Evolutionary conservation across 306 rosid species (phyloP), one percentile per base, ranked within the genome.

Genomic region (Erythrophleum fordii): DNA sequence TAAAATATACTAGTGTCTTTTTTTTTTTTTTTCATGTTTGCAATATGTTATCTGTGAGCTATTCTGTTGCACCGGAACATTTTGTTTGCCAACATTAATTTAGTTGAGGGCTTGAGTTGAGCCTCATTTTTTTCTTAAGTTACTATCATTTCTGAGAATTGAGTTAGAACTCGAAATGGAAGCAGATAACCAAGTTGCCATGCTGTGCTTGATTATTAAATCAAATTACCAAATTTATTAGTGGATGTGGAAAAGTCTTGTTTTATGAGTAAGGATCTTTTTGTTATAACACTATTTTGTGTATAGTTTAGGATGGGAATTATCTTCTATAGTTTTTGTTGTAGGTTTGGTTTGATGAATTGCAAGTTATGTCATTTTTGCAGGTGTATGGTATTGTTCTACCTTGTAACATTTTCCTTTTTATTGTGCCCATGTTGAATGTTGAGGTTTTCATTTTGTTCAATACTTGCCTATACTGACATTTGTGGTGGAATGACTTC

Each of bases 401-500:
- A 8, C 51, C 22, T 39, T 69, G 45, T 58, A n/a, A 62, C 59
- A 45, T 56, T 28, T 39, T n/a, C 53, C 14, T 22, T 41, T 34
- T 31, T 13, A 5, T 4, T 46, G 25, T 5, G 23, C 75, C 69
- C 52, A 53, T 48, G 69, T 69, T 70, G 37, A 58, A 18, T 51
- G 69, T 69, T 75, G 42, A 56, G 51, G 64, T 42, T 59, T 34
- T 51, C 23, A 14, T 56, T 75, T 65, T 12, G 39, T 55, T 78
- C 44, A 46, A 16, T 64, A 25, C 78, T 56, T 59, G 22, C 46
- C 42, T 72, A 10, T 58, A 41, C 68, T 77, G 73, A 20, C 49
- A 18, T 56, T 25, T 44, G n/a, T 60, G 39, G 17, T 69, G 78
- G 48, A 79, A 68, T 73, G 70, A 48, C 23, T 70, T 64, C 48